Evolutionary conservation across 2,329 filamentous ascomycete genomes (phyloP).

Genomic region (Fusarium keratoplasticum): DNA sequence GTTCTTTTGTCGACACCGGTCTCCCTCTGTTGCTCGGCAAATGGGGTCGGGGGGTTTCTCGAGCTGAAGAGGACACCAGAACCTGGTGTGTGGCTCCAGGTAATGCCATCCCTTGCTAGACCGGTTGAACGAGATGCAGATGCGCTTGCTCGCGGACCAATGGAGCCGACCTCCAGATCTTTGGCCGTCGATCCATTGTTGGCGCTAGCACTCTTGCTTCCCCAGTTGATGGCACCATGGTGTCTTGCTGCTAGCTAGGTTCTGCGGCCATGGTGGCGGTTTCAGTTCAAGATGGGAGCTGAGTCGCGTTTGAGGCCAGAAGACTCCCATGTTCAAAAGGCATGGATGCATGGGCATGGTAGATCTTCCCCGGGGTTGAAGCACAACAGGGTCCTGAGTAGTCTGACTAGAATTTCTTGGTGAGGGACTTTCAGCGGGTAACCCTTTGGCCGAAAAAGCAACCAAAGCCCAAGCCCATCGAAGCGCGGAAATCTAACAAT

Average conservation of each 20-base stretch:
- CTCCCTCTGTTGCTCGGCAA: constrained; percentile 1
- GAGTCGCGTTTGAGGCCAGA: neutral
- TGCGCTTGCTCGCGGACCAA: constrained; percentile 13
- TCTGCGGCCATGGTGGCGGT: constrained; percentile 6
- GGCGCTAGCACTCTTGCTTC: constrained; percentile 25
- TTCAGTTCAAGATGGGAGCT: neutral
- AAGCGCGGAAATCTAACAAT: neutral
- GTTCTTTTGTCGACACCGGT: constrained; percentile 22
- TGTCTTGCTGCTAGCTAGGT: neutral
- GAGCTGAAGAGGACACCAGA: neutral
- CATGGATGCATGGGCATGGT: neutral
- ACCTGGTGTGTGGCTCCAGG: neutral
- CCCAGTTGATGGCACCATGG: neutral
- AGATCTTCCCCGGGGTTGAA: neutral
- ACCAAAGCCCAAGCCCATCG: neutral
- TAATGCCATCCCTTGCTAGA: neutral
- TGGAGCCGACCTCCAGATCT: constrained; percentile 14
- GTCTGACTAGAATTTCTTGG: neutral
- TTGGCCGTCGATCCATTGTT: constrained; percentile 30
- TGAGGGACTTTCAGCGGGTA: constrained; percentile 4
- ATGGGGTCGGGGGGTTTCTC: neutral
- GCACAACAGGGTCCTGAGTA: neutral
- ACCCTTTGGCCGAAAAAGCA: neutral
- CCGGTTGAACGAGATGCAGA: constrained; percentile 14
- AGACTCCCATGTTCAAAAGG: neutral